A percentile compares a stretch with the other conserved stretches of the same genome.
Evolutionary conservation across 148 eudicot species (phyloP).

Genomic region (Rhododendron griersonianum): DNA sequence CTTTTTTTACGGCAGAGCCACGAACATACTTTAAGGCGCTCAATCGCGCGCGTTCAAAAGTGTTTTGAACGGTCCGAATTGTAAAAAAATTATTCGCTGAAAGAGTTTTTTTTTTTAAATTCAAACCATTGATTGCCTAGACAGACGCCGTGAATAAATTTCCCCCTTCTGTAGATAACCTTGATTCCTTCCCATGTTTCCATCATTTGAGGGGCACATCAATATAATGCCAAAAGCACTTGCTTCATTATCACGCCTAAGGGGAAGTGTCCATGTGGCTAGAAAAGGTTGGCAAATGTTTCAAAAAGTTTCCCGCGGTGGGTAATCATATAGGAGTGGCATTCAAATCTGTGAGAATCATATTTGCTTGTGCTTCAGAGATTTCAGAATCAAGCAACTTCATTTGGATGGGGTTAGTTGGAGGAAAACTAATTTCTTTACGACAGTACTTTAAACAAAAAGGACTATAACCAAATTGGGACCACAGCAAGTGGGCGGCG

Average conservation of each 20-base stretch:
- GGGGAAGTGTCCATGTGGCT: not conserved
- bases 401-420: not conserved
- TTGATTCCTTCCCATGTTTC: not conserved
- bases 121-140: accelerated
- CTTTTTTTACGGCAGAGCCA: too few relatives aligned
- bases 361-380: not conserved
- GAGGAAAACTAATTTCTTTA: not conserved
- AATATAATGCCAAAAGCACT: not conserved
- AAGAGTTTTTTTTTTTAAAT: too few relatives aligned
- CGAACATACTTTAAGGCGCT: too few relatives aligned
- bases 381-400: not conserved
- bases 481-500: not conserved
- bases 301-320: not conserved
- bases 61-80: too few relatives aligned
- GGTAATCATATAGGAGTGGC: not conserved
- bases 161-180: not conserved
- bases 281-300: not conserved
- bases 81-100: too few relatives aligned
- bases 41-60: too few relatives aligned
- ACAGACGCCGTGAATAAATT: too few relatives aligned
- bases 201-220: not conserved
- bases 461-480: not conserved
- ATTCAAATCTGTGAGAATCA: not conserved
- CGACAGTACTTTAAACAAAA: not conserved
- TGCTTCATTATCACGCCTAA: not conserved